phyloP scores from a whole-genome alignment of 179 eudicot genomes.

The Pouteria campechiana region DNA sequence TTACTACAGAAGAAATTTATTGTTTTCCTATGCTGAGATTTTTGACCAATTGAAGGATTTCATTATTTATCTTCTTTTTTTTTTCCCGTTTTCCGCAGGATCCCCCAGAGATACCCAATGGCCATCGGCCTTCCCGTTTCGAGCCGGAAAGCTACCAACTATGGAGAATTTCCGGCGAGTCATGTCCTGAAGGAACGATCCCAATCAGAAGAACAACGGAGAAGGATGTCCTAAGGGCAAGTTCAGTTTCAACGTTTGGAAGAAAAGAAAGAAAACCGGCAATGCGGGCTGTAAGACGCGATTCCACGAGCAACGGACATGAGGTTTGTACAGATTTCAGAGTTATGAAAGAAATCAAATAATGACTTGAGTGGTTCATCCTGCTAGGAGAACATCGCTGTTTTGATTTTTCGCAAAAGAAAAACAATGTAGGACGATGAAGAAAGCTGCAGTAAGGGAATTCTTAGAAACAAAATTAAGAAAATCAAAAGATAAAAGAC shows the following conservation, averaged over 20 bases:
- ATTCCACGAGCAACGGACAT: conserved; percentile 70
- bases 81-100: conserved; percentile 35
- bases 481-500: too few relatives aligned
- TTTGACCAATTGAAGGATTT: neutral
- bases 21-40: too few relatives aligned
- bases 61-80: too few relatives aligned
- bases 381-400: too few relatives aligned
- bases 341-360: neutral
- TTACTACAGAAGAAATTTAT: neutral
- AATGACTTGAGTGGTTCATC: too few relatives aligned
- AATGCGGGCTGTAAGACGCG: conserved; percentile 49
- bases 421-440: too few relatives aligned
- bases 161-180: conserved; percentile 56
- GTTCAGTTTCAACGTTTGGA: conserved; percentile 52
- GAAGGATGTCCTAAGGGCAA: conserved; percentile 60
- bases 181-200: conserved; percentile 84
- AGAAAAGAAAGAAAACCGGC: conserved; percentile 49
- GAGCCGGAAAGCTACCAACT: conserved; percentile 27
- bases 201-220: conserved; percentile 87
- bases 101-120: conserved; percentile 70
- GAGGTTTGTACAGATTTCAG: conserved; percentile 54
- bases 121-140: conserved; percentile 18
- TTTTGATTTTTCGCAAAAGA: too few relatives aligned
- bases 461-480: too few relatives aligned
- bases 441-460: too few relatives aligned